Conservation (phyloP, 75 land plant species). For the Larix kaempferi region DNA sequence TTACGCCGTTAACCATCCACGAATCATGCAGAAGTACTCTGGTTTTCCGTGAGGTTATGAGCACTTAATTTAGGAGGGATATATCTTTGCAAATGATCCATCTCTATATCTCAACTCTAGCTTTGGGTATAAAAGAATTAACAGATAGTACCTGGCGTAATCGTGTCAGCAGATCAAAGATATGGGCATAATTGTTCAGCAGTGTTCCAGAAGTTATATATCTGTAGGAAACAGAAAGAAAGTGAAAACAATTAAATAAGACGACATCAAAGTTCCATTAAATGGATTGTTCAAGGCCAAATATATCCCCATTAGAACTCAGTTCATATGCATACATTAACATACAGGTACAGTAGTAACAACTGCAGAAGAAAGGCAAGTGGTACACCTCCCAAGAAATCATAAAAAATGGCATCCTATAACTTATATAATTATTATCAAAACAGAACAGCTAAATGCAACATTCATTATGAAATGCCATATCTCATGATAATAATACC, state of each 20-base stretch:
- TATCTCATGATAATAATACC: background rate
- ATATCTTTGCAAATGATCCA: no score
- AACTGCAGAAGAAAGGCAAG: no score
- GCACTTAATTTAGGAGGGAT: no score
- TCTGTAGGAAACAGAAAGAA: constrained; percentile 35
- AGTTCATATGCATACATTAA: background rate
- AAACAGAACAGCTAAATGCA: background rate
- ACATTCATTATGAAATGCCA: background rate
- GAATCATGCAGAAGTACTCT: no score
- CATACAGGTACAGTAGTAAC: no score
- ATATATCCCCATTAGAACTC: background rate
- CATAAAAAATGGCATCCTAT: no score
- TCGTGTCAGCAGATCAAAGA: constrained; percentile 92
- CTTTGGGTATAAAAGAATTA: background rate
- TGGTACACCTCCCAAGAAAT: no score
- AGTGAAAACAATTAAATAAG: background rate
- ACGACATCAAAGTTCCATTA: background rate
- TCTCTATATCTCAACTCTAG: background rate
- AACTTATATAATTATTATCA: no score
- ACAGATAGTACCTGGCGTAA: constrained; percentile 65
- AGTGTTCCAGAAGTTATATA: constrained; percentile 74
- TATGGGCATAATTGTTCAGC: constrained; percentile 92
- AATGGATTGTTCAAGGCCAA: background rate
- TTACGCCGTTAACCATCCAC: no score
- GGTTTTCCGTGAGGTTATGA: no score